Evolutionary conservation across 2,329 filamentous ascomycete genomes (phyloP).

Genomic region (Hypomyces perniciosus): DNA sequence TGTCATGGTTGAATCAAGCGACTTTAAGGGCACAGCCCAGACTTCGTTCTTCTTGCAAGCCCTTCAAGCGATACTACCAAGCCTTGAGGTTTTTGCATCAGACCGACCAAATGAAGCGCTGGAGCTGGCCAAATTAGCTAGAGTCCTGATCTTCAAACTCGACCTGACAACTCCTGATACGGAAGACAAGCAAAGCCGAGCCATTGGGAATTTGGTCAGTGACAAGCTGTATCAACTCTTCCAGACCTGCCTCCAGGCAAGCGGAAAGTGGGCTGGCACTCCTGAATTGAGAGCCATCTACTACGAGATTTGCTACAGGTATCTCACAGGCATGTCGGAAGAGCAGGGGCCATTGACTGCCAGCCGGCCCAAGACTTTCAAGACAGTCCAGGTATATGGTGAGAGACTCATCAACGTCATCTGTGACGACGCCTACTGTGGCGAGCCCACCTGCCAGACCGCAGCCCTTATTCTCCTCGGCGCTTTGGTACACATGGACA

Average conservation of each 20-base stretch:
- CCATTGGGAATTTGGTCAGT: constrained; percentile 66
- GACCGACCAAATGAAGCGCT: constrained; percentile 64
- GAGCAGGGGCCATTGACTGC: constrained; percentile 39
- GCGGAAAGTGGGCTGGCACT: constrained; percentile 66
- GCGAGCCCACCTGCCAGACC: constrained; percentile 74
- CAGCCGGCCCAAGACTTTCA: constrained; percentile 58
- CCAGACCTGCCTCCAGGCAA: constrained; percentile 74
- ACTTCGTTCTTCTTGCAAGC: constrained; percentile 78
- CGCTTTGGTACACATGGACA: constrained; percentile 67
- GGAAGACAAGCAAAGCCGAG: constrained; percentile 38
- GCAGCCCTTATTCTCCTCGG: constrained; percentile 81
- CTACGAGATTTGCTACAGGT: constrained; percentile 87
- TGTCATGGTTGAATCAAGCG: constrained; percentile 75
- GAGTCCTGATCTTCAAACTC: constrained; percentile 65
- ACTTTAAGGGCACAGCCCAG: constrained; percentile 66
- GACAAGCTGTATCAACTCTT: constrained; percentile 91
- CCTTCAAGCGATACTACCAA: constrained; percentile 81
- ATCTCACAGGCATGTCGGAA: constrained; percentile 64
- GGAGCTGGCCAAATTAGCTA: constrained; percentile 71
- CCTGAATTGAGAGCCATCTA: constrained; percentile 73
- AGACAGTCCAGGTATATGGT: constrained; percentile 62
- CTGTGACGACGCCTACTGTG: constrained; percentile 88
- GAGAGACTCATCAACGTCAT: constrained; percentile 77
- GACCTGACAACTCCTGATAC: constrained; percentile 44
- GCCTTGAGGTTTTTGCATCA: constrained; percentile 70